Percentiles rank a stretch among this genome's conserved stretches.
These are phyloP conservation scores for Penicillium malachiteum DNA, from an alignment of 495 filamentous ascomycete genomes.

Conservation along the genomic window DNA sequence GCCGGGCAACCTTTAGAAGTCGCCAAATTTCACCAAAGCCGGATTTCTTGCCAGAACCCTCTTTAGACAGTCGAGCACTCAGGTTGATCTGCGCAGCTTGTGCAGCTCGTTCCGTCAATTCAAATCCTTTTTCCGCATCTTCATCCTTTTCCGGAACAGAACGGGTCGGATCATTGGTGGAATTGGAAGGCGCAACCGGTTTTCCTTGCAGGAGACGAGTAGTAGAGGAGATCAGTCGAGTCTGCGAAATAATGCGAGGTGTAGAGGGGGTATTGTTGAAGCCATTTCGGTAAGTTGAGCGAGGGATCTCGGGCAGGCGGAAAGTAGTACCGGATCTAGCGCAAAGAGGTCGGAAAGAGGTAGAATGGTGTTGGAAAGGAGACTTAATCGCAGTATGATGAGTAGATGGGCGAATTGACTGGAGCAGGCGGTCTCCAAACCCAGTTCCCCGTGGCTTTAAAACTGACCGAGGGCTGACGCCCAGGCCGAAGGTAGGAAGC, in stretches of 20 bases:
- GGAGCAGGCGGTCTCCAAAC: constrained; percentile 17
- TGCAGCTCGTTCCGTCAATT: constrained; percentile 71
- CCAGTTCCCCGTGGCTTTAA: constrained; percentile 20
- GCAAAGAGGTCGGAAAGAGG: constrained; percentile 22
- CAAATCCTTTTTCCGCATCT: constrained; percentile 59
- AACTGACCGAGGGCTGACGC: constrained; percentile 27
- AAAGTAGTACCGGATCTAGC: constrained; percentile 13
- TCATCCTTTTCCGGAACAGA: constrained; percentile 31
- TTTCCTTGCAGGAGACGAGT: constrained; percentile 29
- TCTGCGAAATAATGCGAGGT: constrained; percentile 22
- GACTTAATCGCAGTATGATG: constrained; percentile 9
- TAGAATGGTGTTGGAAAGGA: constrained; percentile 25
- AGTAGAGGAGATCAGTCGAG: constrained; percentile 32
- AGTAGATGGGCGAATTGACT: constrained; percentile 3
- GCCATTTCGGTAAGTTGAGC: constrained; percentile 15
- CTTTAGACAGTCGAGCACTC: constrained; percentile 79
- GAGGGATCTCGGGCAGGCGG: constrained; percentile 16
- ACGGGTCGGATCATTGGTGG: constrained; percentile 12
- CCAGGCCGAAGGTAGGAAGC: constrained; percentile 34
- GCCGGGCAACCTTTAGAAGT: constrained; percentile 82
- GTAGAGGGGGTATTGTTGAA: constrained; percentile 11
- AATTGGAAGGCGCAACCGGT: constrained; percentile 16
- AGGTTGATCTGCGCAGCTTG: constrained; percentile 90
- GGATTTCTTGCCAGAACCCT: constrained; percentile 63
- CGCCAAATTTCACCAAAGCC: constrained; percentile 79